phyloP scores from a whole-genome alignment of 495 filamentous ascomycete species.

The Xylaria castorea region DNA sequence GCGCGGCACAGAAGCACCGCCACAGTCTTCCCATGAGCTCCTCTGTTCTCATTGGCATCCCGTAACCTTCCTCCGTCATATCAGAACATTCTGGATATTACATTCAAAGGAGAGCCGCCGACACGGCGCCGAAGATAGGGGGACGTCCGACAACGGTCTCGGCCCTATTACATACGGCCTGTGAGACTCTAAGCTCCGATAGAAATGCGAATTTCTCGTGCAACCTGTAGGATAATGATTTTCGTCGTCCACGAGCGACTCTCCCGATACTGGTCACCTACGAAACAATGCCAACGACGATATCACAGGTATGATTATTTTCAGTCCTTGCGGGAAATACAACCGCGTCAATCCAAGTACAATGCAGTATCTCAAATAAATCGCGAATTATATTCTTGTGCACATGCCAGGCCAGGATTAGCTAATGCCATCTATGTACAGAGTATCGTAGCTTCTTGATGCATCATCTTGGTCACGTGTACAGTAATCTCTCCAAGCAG shows the following conservation, averaged over 20 bases:
- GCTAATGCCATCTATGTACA: neutral
- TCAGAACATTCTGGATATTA: constrained; percentile 2
- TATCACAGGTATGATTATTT: neutral
- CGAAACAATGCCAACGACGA: neutral
- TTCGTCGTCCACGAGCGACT: neutral
- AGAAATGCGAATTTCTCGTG: neutral
- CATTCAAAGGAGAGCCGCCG: constrained; percentile 5
- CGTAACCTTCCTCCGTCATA: neutral
- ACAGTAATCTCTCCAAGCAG: neutral
- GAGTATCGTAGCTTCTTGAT: neutral
- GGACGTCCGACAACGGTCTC: neutral
- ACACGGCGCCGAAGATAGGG: constrained; percentile 15
- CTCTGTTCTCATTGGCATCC: constrained; percentile 13
- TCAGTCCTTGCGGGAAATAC: neutral
- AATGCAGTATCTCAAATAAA: neutral
- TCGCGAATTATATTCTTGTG: too few relatives aligned
- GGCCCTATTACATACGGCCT: constrained; percentile 5
- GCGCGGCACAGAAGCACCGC: constrained; percentile 19
- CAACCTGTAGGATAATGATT: neutral
- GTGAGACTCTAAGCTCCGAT: neutral
- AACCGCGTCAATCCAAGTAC: neutral
- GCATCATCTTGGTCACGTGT: neutral
- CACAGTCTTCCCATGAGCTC: neutral
- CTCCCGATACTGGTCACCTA: neutral
- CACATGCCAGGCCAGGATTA: neutral